Evolutionary conservation across 352 stramenopile species (phyloP).

Genomic region (Pythium aristosporum): DNA sequence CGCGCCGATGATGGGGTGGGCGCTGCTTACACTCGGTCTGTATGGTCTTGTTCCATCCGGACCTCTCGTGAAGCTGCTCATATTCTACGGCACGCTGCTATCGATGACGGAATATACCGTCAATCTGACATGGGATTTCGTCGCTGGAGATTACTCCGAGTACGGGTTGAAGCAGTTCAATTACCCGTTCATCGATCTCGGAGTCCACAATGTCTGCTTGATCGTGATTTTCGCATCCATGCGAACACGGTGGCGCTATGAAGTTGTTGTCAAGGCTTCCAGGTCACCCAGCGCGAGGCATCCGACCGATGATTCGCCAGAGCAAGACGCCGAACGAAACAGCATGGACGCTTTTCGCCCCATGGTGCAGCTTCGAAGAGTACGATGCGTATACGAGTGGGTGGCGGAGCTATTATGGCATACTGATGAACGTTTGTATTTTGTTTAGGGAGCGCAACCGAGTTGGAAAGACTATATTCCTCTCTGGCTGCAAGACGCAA

Average conservation of each 20-base stretch:
- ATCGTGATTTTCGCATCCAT: constrained; percentile 81
- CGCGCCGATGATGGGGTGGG: constrained; percentile 57
- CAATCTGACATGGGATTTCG: constrained; percentile 60
- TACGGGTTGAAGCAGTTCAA: constrained; percentile 71
- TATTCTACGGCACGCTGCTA: constrained; percentile 57
- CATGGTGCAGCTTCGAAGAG: constrained; percentile 17
- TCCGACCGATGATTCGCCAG: not conserved
- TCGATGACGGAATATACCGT: constrained; percentile 61
- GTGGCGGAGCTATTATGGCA: not conserved
- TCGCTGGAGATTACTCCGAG: constrained; percentile 45
- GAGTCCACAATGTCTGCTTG: constrained; percentile 71
- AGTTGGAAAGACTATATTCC: constrained; percentile 49
- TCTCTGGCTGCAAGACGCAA: constrained; percentile 73
- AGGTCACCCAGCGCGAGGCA: not conserved
- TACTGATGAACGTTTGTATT: not conserved
- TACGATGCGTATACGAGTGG: not conserved
- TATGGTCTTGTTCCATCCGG: constrained; percentile 45
- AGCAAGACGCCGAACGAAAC: constrained; percentile 17
- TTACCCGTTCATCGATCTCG: constrained; percentile 74
- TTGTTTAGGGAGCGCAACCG: constrained; percentile 45
- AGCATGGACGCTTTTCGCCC: constrained; percentile 25
- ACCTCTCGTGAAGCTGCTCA: constrained; percentile 57
- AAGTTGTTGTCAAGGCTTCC: constrained; percentile 50
- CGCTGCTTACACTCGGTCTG: constrained; percentile 62
- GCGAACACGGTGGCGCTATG: constrained; percentile 73